Evolutionary conservation across 192 early-diverging fungal species (phyloP), one percentile per base, ranked within the genome.

Genomic region (Coemansia sp.): DNA sequence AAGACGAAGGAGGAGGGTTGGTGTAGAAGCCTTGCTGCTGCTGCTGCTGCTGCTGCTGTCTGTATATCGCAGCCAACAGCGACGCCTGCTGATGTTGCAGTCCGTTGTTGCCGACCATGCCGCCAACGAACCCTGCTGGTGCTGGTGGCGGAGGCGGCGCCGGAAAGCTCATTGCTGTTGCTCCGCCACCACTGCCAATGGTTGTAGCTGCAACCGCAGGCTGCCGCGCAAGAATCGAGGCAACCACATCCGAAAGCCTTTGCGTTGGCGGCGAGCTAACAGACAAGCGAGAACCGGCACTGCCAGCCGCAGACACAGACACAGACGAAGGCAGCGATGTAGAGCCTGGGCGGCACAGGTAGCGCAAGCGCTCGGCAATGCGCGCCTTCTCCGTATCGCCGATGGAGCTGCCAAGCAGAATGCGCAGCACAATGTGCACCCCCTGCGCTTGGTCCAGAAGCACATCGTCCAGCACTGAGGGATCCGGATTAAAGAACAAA

Each of bases 391-490:
- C 94, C 4, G 87, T 82, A 9, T 85, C 75, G 59, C 90, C 89
- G 13, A 94, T 86, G 42, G 90, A 88, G 22, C 81, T 86, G 33
- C 91, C 87, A 14, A 89, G 83, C 22, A 98, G 84, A 25, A 98
- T 88, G 74, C 93, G 94, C 69, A 96, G 91, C 17, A 97, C 80
- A 22, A 96, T 67, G 28, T 88, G 82, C 0, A 96, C 88, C 22
- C 97, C 97, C 66, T 94, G 89, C 6, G 87, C 85, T 64, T 91
- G 92, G 67, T 98, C 94, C 1, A 78, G 70, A 17, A 88, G 58
- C 22, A 92, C 82, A 44, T 91, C 89, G 20, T 86, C 83, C 7
- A 92, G 71, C 0, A 92, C 87, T 9, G 83, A 69, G 13, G 89
- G 82, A 40, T 82, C 82, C 2, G 82, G 72, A 20, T 85, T 85